Evolutionary conservation across 164 flowering plant genomes (phyloP).

Genomic region (Piper longum): DNA sequence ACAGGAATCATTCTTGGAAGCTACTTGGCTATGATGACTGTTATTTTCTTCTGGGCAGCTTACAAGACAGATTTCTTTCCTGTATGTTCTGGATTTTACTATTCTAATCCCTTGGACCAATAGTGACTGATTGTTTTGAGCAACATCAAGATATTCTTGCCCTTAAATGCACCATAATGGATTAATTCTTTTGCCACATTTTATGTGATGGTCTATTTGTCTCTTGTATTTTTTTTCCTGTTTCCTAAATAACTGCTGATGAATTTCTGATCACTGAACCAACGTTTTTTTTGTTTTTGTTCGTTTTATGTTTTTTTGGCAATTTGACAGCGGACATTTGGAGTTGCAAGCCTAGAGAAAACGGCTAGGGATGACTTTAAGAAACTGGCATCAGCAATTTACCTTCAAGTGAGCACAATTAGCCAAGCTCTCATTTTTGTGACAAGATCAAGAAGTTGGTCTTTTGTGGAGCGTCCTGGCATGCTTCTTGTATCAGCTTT

Average conservation of each 20-base stretch:
- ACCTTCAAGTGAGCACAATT: conserved; percentile 82
- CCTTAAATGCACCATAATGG: no score
- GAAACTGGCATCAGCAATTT: conserved; percentile 72
- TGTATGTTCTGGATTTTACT: conserved; percentile 20
- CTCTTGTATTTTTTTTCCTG: not conserved
- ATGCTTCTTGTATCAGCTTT: conserved; percentile 54
- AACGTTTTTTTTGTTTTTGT: not conserved
- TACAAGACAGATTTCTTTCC: conserved; percentile 79
- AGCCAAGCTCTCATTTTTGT: conserved; percentile 94
- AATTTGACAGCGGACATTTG: conserved; percentile 39
- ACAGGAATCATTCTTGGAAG: conserved; percentile 79
- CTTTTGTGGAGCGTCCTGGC: conserved; percentile 74
- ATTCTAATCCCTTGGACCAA: not conserved
- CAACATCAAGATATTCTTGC: not conserved
- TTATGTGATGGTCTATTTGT: not conserved
- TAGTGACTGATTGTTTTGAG: not conserved
- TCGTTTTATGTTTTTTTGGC: not conserved
- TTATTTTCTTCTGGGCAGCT: conserved; percentile 87
- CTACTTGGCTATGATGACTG: conserved; percentile 88
- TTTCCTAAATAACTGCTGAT: not conserved
- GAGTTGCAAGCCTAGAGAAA: conserved; percentile 53
- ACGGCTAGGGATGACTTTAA: conserved; percentile 32
- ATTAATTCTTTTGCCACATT: not conserved
- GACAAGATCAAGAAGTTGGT: conserved; percentile 78
- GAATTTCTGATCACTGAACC: not conserved